Percentiles rank a stretch among this genome's conserved stretches.
phyloP scores from a whole-genome alignment of 768 basidiomycete genomes.

The Tricholoma saponaceum region DNA sequence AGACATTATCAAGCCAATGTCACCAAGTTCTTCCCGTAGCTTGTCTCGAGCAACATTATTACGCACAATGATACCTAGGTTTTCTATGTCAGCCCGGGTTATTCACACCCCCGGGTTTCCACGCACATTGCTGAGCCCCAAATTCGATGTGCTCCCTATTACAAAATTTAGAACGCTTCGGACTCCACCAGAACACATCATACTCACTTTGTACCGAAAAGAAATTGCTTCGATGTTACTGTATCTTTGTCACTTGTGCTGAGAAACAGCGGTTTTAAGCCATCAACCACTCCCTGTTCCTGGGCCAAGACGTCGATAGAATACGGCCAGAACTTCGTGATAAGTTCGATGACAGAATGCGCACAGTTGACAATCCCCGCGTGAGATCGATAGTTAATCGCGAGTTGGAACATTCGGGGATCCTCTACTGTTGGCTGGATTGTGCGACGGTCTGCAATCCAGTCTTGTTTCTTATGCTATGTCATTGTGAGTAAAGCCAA shows the following conservation, averaged over 20 bases:
- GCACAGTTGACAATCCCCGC: no score
- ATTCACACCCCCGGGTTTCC: neutral
- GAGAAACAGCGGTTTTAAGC: conserved; percentile 52
- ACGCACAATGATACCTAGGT: conserved; percentile 64
- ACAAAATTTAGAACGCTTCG: neutral
- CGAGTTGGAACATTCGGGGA: conserved; percentile 49
- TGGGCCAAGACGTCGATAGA: no score
- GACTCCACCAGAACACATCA: neutral
- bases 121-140: conserved; percentile 61
- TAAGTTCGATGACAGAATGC: no score
- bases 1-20: conserved; percentile 57
- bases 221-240: conserved; percentile 44
- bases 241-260: conserved; percentile 38
- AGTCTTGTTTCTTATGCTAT: conserved; percentile 10
- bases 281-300: no score
- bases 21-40: conserved; percentile 48
- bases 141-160: conserved; percentile 50
- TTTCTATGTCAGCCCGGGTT: neutral
- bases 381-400: conserved; percentile 43
- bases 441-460: neutral
- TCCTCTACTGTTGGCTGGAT: neutral
- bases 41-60: conserved; percentile 46
- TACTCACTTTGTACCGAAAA: conserved; percentile 50
- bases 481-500: neutral
- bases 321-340: no score